phyloP scores from a whole-genome alignment of 73 alveolate genomes.

The Paramecium caudatum region DNA sequence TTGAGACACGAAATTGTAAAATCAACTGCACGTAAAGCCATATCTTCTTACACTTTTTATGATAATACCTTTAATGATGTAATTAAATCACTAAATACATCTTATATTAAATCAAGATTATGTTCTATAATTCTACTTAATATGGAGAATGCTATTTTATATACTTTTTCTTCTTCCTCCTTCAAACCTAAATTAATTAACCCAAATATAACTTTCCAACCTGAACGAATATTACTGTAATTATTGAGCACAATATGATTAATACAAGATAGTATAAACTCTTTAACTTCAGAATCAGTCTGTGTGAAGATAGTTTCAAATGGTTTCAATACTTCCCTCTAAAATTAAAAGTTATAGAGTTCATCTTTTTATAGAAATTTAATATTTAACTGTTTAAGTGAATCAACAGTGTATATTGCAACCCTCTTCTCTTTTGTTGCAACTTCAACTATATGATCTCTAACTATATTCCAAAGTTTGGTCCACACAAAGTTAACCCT shows the following conservation, averaged over 20 bases:
- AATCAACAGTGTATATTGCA: slow-evolving; percentile 82
- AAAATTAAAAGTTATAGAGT: slow-evolving; percentile 81
- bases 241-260: slow-evolving; percentile 67
- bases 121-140: slow-evolving; percentile 64
- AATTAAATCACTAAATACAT: slow-evolving; percentile 72
- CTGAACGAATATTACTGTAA: slow-evolving; percentile 55
- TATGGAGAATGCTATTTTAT: slow-evolving; percentile 58
- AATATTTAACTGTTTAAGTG: slow-evolving; percentile 85
- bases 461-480: slow-evolving; percentile 80
- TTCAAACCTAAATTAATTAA: slow-evolving; percentile 50
- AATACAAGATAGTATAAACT: slow-evolving; percentile 64
- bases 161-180: slow-evolving; percentile 69
- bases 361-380: slow-evolving; percentile 88
- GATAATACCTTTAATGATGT: slow-evolving; percentile 39
- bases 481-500: slow-evolving; percentile 88
- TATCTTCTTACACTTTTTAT: slow-evolving; percentile 64
- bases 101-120: slow-evolving; percentile 66
- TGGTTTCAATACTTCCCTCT: slow-evolving; percentile 90
- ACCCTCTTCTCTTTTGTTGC: slow-evolving; percentile 78
- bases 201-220: slow-evolving; percentile 74
- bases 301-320: slow-evolving; percentile 76
- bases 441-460: slow-evolving; percentile 84
- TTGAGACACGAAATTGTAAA: slow-evolving; percentile 42
- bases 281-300: slow-evolving; percentile 48
- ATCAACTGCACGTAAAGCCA: slow-evolving; percentile 73